Evolutionary conservation across 305 asterid genomes (phyloP), one percentile per base, ranked within the genome.

Genomic region (Nicotiana rustica): DNA sequence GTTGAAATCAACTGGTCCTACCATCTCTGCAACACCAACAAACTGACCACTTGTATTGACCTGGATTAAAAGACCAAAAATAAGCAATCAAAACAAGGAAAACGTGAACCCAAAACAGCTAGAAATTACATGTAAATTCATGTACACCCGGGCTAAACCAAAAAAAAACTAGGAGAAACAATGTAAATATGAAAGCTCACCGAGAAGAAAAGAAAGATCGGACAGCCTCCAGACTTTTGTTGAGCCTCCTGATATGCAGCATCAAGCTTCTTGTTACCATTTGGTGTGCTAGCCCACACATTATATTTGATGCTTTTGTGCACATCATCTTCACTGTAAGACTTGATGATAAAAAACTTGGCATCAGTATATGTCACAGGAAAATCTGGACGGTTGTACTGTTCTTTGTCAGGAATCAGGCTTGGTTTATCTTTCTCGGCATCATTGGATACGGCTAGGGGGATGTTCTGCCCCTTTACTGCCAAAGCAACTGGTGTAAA

Each of bases 271-370:
- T 89, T 93, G 89, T 95, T 95, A 57, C 98, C 98, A 76, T 92
- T 95, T 0, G 93, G 95, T 1, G 98, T 95, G 85, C 98, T 93
- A 29, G 99, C 86, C 98, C 97, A 93, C 18, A 95, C 91, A 83
- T 88, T 92, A 85, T 95, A 95, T 88, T 95, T 95, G 71, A 93
- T 89, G 84, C 97, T 89, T 89, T 93, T 93, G 81, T 95, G 97
- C 65, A 93, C 91, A 80, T 95, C 99, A 84, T 95, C 98, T 84
- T 95, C 97, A 9, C 99, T 94, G 90, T 94, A 95, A 1, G 98
- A 95, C 90, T 94, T 95, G 76, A 95, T 94, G 33, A 95, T 87
- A 67, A 91, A 95, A 84, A 91, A 95, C 81, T 87, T 95, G 33
- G 94, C 98, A 86, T 86, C 89, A 9, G 90, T 79, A 82, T 90